Conservation (phyloP, 2,329 filamentous ascomycete genomes). For the Colletotrichum liriopes region DNA sequence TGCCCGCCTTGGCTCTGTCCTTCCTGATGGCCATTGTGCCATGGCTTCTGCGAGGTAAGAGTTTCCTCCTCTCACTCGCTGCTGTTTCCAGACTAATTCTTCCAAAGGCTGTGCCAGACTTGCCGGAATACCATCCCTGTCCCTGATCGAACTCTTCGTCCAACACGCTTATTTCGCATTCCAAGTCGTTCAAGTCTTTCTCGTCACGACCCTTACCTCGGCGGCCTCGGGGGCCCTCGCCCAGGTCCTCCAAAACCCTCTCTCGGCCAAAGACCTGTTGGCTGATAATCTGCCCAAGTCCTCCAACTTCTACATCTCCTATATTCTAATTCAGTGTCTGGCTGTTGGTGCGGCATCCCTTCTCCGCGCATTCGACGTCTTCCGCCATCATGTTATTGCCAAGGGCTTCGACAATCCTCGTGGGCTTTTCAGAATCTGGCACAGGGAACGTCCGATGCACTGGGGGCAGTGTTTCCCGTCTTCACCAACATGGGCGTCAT, state of each 20-base stretch:
- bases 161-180: slow-evolving; percentile 87
- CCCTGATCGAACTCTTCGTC: slow-evolving; percentile 81
- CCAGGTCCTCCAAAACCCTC: slow-evolving; percentile 63
- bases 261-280: slow-evolving; percentile 63
- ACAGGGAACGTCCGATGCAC: slow-evolving; percentile 78
- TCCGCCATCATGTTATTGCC: slow-evolving; percentile 72
- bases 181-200: slow-evolving; percentile 87
- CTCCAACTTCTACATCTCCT: slow-evolving; percentile 91
- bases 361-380: slow-evolving; percentile 79
- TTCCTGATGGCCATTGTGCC: slow-evolving; percentile 89
- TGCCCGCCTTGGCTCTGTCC: slow-evolving; percentile 85
- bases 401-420: slow-evolving; percentile 84
- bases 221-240: slow-evolving; percentile 76
- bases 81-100: slow-evolving; percentile 28
- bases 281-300: slow-evolving; percentile 80
- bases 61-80: slow-evolving; percentile 11
- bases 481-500: slow-evolving; percentile 88
- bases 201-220: slow-evolving; percentile 84
- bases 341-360: slow-evolving; percentile 82
- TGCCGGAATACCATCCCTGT: slow-evolving; percentile 79
- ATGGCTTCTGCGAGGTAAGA: slow-evolving; percentile 78
- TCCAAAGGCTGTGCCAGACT: slow-evolving; percentile 75
- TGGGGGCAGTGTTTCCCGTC: slow-evolving; percentile 87
- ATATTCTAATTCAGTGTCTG: slow-evolving; percentile 93
- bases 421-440: slow-evolving; percentile 85